Evolutionary conservation across 2,329 filamentous ascomycete genomes (phyloP), one percentile per base, ranked within the genome.

Genomic region (Diaporthe ampelina): DNA sequence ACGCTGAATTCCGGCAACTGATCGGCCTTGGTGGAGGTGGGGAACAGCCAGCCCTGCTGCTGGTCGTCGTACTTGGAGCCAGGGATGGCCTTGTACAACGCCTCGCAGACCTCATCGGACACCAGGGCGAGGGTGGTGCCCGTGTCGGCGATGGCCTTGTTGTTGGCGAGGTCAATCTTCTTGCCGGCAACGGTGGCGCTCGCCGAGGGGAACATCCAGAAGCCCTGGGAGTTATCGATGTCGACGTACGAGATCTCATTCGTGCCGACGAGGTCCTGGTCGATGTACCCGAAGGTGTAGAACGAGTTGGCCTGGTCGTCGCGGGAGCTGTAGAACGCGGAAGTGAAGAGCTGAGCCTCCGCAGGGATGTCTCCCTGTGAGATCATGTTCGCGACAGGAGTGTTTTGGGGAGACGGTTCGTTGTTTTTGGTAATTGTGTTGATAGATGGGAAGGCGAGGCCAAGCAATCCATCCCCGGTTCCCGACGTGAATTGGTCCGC

Each of bases 281-380:
- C 92, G 79, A 94, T 92, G 81, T 86, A 93, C 26, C 93, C 93
- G 77, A 94, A 94, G 1, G 93, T 94, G 83, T 93, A 94, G 84
- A 94, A 94, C 0, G 88, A 89, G 75, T 86, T 82, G 57, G 80
- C 77, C 45, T 84, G 79, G 71, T 86, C 82, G 78, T 91, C 89
- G 59, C 87, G 84, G 82, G 86, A 84, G 77, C 88, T 87, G 76
- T 91, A 91, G 59, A 94, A 86, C 73, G 91, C 91, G 26, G 87
- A 90, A 0, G 91, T 93, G 83, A 94, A 94, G 9, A 94, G 85
- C 79, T 90, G 85, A 2, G 86, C 80, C 0, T 84, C 83, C 61
- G 85, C 82, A 4, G 88, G 85, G 82, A 90, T 75, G 79, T 84
- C 82, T 0, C 81, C 76, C 78, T 84, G 82, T n/a, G 79, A 74